A percentile compares a stretch with the other conserved stretches of the same genome.
Conservation (phyloP, 768 basidiomycete species). For the Tylopilus sp. region DNA sequence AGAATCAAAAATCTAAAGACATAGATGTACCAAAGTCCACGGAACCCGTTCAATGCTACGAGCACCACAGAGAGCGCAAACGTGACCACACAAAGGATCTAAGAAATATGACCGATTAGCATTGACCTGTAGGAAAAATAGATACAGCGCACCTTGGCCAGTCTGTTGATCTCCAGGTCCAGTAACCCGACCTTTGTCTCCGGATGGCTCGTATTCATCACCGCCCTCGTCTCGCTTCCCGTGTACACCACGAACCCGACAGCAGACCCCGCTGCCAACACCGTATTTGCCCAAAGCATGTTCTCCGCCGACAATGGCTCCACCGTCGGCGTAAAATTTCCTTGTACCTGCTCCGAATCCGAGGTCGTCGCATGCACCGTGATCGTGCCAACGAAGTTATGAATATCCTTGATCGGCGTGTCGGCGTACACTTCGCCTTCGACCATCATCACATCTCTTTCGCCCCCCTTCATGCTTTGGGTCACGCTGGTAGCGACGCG, state of each 20-base stretch:
- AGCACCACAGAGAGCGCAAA: slow-evolving; percentile 88
- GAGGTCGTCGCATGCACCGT: slow-evolving; percentile 59
- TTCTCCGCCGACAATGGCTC: slow-evolving; percentile 95
- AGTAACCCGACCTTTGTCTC: slow-evolving; percentile 90
- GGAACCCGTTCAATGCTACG: slow-evolving; percentile 94
- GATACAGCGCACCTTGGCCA: slow-evolving; percentile 78
- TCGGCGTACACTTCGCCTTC: slow-evolving; percentile 95
- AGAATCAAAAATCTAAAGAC: slow-evolving; percentile 95
- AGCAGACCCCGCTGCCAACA: slow-evolving; percentile 90
- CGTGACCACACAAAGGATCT: slow-evolving; percentile 95
- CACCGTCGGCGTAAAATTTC: slow-evolving; percentile 41
- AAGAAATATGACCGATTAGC: not conserved
- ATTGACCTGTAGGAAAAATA: not conserved
- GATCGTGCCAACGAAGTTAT: slow-evolving; percentile 91
- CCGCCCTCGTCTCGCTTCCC: slow-evolving; percentile 90
- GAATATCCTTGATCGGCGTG: slow-evolving; percentile 93
- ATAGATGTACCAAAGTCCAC: slow-evolving; percentile 94
- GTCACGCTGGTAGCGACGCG: slow-evolving; percentile 65
- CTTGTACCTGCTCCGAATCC: slow-evolving; percentile 33
- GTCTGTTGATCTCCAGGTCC: slow-evolving; percentile 90
- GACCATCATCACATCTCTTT: slow-evolving; percentile 50
- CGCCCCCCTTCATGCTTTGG: slow-evolving; percentile 31
- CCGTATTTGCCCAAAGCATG: slow-evolving; percentile 95
- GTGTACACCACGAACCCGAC: slow-evolving; percentile 94
- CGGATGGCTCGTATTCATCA: slow-evolving; percentile 98